Evolutionary conservation across 2,329 filamentous ascomycete species (phyloP).

Genomic region (Fusarium metavorans): DNA sequence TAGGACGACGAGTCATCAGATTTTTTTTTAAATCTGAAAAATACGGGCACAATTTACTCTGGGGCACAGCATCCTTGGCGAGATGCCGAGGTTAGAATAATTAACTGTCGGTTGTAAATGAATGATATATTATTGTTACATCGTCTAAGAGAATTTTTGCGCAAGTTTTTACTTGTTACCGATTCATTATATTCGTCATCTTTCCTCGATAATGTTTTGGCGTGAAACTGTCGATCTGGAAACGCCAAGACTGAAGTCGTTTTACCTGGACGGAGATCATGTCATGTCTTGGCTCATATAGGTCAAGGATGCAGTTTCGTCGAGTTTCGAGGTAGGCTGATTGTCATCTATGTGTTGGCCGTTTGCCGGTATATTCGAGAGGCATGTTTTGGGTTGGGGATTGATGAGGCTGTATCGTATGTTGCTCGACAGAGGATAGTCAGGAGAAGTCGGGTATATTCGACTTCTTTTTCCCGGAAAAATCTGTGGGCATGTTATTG

Average conservation of each 20-base stretch:
- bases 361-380: background rate
- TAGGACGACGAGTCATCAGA: conserved; percentile 5
- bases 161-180: background rate
- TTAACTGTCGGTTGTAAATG: background rate
- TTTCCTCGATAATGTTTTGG: background rate
- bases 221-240: conserved; percentile 3
- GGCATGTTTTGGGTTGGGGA: background rate
- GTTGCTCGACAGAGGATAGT: background rate
- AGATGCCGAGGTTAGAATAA: background rate
- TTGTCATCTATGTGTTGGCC: background rate
- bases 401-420: background rate
- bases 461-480: background rate
- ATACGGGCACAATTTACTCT: too few relatives aligned
- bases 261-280: background rate
- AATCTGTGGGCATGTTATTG: background rate
- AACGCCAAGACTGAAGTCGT: conserved; percentile 12
- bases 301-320: background rate
- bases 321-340: background rate
- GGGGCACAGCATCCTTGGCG: background rate
- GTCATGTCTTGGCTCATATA: background rate
- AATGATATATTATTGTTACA: background rate
- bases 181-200: background rate
- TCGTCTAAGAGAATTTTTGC: background rate
- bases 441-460: background rate
- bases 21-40: background rate